Evolutionary conservation across 306 rosid genomes (phyloP).

Genomic region (Dalbergia cochinchinensis): DNA sequence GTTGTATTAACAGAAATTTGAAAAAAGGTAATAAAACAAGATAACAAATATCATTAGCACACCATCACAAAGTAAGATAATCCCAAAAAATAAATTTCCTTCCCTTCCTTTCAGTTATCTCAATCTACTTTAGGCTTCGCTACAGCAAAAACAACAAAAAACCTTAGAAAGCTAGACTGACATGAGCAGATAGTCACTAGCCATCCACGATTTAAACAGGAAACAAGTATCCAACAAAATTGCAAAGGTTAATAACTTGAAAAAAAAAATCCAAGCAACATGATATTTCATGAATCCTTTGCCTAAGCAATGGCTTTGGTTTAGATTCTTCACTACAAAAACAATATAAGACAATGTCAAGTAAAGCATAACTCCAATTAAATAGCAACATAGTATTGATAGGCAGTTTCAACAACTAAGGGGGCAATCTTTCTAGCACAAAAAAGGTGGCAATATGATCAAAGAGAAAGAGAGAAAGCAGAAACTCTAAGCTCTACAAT

Average conservation of each 20-base stretch:
- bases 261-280: no score
- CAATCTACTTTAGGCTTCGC: not conserved
- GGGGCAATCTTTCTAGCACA: no score
- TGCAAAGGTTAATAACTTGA: not conserved
- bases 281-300: no score
- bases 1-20: not conserved
- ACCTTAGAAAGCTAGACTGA: not conserved
- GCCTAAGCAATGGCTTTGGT: no score
- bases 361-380: no score
- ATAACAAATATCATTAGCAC: constrained; percentile 3
- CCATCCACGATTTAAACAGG: not conserved
- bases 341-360: no score
- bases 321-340: no score
- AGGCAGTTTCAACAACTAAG: no score
- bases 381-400: no score
- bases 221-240: not conserved
- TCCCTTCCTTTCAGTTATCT: not conserved
- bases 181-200: not conserved
- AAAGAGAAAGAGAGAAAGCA: no score
- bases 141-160: constrained; percentile 11
- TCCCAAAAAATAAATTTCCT: not conserved
- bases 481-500: no score
- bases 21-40: not conserved
- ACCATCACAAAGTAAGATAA: not conserved
- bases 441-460: no score